Base-by-base conservation (phyloP, 2,329 filamentous ascomycete species). In the Colletotrichum sp. region DNA sequence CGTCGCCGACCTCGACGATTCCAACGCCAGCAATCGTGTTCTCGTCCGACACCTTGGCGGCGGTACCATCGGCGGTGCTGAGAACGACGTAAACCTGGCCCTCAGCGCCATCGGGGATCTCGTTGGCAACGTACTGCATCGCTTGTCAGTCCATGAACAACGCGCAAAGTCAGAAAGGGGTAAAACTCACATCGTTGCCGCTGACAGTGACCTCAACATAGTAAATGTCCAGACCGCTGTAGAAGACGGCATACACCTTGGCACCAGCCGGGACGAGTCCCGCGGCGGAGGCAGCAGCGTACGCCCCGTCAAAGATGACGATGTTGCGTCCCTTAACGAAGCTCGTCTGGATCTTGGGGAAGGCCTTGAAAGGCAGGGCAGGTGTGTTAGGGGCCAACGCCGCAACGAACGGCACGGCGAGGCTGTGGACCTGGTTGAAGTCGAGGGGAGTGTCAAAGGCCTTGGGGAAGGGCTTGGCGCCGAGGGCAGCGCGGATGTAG, bases 381-480 rank as follows among this genome's bases (percentile, higher is more conserved):
- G 87, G 83, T 81, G 93, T 93, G 78, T 83, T 85, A 8, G 84
- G 77, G 2, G 92, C 91, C 82, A 92, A 94, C 3, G 84, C 82
- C 6, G 82, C 86, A 82, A 94, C 92, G 84, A 94, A 94, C 71
- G 86, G 85, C 0, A 91, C 87, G 1, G 92, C 92, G n/a, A 94
- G 88, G 5, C 91, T 92, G 86, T 88, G 93, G 64, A 94, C 91
- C 79, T 89, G 84, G 82, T 92, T 88, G 80, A 90, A 87, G 78
- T 84, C 83, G 48, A 94, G 86, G 0, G 92, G 90, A 28, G 88
- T 87, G 77, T 93, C 92, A 77, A 92, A 93, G 9, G 92, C 83
- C 78, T 91, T 87, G 1, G 92, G 85, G 80, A 91, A 92, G 3
- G 92, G 90, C 6, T 83, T 82, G 79, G 91, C 81, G 65, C 85